Conservation (phyloP, 148 eudicot genomes). For the Diospyros kaki region DNA sequence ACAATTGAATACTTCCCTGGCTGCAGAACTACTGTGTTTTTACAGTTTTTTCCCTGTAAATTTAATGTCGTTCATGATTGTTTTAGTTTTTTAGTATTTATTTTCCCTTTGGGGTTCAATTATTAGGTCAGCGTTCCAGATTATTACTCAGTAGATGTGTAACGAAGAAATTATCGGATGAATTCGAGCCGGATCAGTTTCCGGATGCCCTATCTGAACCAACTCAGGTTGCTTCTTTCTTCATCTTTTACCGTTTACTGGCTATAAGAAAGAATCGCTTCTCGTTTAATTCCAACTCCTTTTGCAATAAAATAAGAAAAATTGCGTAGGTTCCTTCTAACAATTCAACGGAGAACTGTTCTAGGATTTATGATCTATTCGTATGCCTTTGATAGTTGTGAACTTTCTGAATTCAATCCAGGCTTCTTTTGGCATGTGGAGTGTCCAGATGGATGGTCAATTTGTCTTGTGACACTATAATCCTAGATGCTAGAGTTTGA, state of each 20-base stretch:
- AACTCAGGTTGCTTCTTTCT: slow-evolving; percentile 20
- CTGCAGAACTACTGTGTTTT: not conserved
- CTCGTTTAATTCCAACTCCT: not conserved
- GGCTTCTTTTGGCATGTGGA: too few relatives aligned
- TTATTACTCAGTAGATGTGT: slow-evolving; percentile 18
- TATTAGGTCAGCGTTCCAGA: slow-evolving; percentile 22
- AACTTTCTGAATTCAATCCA: too few relatives aligned
- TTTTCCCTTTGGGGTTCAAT: not conserved
- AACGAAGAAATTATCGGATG: slow-evolving; percentile 14
- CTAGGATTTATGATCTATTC: too few relatives aligned
- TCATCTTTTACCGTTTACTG: not conserved
- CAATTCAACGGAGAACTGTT: too few relatives aligned
- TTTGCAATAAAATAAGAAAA: not conserved
- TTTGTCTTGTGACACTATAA: too few relatives aligned
- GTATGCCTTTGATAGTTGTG: too few relatives aligned
- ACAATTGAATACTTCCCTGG: not conserved
- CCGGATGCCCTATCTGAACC: slow-evolving; percentile 11
- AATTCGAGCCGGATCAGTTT: slow-evolving; percentile 14
- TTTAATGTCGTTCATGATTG: not conserved
- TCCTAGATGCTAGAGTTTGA: too few relatives aligned
- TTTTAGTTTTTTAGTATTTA: not conserved
- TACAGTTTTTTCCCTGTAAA: slow-evolving; percentile 6
- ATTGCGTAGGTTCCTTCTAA: too few relatives aligned
- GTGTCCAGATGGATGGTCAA: too few relatives aligned
- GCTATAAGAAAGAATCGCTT: not conserved